Percentiles rank a stretch among this genome's conserved stretches.
phyloP scores from a whole-genome alignment of 768 basidiomycete species.

The Mycena metata region DNA sequence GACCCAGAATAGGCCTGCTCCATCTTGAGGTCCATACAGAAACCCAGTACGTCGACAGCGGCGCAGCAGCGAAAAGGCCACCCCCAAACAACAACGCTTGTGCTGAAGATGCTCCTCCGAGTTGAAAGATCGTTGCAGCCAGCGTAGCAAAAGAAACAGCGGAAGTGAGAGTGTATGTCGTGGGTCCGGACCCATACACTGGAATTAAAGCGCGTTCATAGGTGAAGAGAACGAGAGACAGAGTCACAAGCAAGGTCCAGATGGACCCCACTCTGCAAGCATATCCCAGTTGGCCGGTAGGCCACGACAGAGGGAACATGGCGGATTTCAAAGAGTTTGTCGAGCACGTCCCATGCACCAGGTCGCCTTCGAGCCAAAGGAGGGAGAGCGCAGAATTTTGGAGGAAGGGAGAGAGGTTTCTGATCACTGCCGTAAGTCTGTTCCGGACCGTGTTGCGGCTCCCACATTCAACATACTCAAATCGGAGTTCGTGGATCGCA shows the following conservation, averaged over 20 bases:
- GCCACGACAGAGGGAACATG: slow-evolving; percentile 18
- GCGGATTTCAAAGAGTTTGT: neutral
- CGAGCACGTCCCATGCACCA: neutral
- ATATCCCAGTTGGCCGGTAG: slow-evolving; percentile 13
- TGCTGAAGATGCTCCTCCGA: slow-evolving; percentile 48
- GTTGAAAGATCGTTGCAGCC: slow-evolving; percentile 56
- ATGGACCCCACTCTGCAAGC: slow-evolving; percentile 17
- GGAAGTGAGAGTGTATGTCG: slow-evolving; percentile 61
- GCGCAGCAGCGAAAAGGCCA: slow-evolving; percentile 59
- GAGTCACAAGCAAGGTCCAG: slow-evolving; percentile 35
- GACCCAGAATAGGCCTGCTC: slow-evolving; percentile 67
- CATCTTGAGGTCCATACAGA: slow-evolving; percentile 70
- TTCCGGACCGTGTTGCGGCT: too few relatives aligned
- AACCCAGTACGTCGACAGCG: slow-evolving; percentile 78
- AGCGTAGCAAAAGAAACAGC: slow-evolving; percentile 52
- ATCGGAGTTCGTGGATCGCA: neutral
- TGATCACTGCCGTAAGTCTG: too few relatives aligned
- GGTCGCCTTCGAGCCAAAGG: too few relatives aligned
- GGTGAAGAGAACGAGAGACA: slow-evolving; percentile 71
- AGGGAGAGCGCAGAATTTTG: too few relatives aligned
- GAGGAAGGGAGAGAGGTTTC: too few relatives aligned
- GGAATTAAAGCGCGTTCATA: slow-evolving; percentile 78
- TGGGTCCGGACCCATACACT: slow-evolving; percentile 74
- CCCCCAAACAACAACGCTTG: slow-evolving; percentile 55
- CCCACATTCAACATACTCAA: neutral